Conservation (phyloP, 441 rosid genomes). For the Pelargonium citronellum region DNA sequence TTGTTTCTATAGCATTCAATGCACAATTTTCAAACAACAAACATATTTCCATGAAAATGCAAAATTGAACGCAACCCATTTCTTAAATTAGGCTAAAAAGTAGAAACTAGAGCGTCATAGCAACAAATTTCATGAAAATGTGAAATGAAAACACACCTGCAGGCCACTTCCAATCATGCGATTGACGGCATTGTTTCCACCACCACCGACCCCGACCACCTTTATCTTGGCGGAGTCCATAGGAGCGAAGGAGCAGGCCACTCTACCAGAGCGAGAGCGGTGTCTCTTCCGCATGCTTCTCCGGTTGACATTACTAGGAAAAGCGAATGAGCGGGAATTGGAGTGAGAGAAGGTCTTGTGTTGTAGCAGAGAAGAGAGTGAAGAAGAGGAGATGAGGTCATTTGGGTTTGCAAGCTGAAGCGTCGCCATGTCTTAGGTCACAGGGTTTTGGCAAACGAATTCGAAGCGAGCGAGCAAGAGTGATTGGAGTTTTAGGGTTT, state of each 20-base stretch:
- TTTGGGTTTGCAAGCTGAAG: conserved; percentile 49
- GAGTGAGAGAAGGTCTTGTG: conserved; percentile 14
- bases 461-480: neutral
- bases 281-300: conserved; percentile 26
- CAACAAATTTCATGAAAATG: neutral
- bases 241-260: conserved; percentile 57
- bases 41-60: too few species aligned
- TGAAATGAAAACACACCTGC: conserved; percentile 39
- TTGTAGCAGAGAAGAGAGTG: conserved; percentile 27
- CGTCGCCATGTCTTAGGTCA: conserved; percentile 40
- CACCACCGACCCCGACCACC: conserved; percentile 93
- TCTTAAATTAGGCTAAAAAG: neutral
- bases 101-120: neutral
- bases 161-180: conserved; percentile 93
- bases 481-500: conserved; percentile 47
- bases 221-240: conserved; percentile 83
- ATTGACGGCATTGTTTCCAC: conserved; percentile 97
- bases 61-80: neutral
- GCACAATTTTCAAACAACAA: neutral
- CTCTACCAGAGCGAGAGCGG: conserved; percentile 20
- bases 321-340: conserved; percentile 13
- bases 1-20: too few species aligned
- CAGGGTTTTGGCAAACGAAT: neutral
- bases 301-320: conserved; percentile 8
- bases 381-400: conserved; percentile 35